Conservation (phyloP, 345 rosid species). For the Linum tenue region DNA sequence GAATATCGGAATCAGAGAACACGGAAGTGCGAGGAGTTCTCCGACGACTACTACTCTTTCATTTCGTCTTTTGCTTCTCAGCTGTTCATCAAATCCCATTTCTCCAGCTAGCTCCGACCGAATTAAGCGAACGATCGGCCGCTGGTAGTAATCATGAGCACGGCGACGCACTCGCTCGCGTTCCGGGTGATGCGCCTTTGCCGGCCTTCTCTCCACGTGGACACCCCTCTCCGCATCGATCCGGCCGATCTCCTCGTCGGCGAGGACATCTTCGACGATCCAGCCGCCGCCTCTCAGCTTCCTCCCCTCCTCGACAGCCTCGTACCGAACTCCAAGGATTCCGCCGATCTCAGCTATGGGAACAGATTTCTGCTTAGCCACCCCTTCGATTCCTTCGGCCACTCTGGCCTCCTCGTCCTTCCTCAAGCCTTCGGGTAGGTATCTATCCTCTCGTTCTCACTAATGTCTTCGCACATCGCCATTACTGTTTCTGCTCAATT, state of each 20-base stretch:
- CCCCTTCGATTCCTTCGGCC: conserved; percentile 75
- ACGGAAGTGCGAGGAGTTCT: no score
- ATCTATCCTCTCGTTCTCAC: conserved; percentile 1
- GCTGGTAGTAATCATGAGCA: conserved; percentile 29
- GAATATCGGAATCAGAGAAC: no score
- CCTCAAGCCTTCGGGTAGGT: conserved; percentile 87
- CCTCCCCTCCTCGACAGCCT: conserved; percentile 35
- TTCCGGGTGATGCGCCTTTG: conserved; percentile 95
- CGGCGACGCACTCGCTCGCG: conserved; percentile 78
- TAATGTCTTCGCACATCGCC: neutral
- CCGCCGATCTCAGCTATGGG: conserved; percentile 70
- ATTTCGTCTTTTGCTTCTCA: neutral
- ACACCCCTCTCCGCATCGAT: conserved; percentile 71
- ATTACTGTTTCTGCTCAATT: neutral
- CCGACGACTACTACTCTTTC: no score
- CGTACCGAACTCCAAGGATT: conserved; percentile 21
- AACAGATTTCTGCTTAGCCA: conserved; percentile 52
- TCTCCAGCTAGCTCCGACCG: neutral
- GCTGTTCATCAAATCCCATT: neutral
- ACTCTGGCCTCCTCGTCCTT: conserved; percentile 91
- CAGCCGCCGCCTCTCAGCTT: conserved; percentile 51
- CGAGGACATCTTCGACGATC: conserved; percentile 85
- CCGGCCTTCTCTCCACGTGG: conserved; percentile 80
- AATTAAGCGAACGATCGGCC: neutral
- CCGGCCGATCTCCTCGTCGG: conserved; percentile 85